Percentiles rank a stretch among this genome's conserved stretches.
Conservation (phyloP, 768 basidiomycete species). For the Psilocybe cyanescens region DNA sequence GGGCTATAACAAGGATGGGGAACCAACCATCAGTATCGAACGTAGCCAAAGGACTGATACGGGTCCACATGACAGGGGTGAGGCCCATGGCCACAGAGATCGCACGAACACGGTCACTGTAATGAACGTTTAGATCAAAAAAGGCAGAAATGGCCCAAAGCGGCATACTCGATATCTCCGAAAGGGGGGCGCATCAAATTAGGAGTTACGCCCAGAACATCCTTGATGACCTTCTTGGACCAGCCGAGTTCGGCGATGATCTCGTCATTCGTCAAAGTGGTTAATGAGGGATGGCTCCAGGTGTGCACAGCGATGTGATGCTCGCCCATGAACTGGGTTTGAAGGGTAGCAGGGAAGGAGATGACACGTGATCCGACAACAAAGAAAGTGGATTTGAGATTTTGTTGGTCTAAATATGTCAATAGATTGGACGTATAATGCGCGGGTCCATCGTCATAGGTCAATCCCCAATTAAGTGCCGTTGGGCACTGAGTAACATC, state of each 20-base stretch:
- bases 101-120: constrained; percentile 83
- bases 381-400: constrained; percentile 86
- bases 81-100: constrained; percentile 84
- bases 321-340: constrained; percentile 73
- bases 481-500: constrained; percentile 81
- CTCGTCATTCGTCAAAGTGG: constrained; percentile 75
- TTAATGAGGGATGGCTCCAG: constrained; percentile 76
- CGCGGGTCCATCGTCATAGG: constrained; percentile 82
- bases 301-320: constrained; percentile 79
- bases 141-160: neutral
- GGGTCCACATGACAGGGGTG: constrained; percentile 85
- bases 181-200: constrained; percentile 83
- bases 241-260: constrained; percentile 90
- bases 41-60: constrained; percentile 57
- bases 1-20: constrained; percentile 12
- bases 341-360: constrained; percentile 69
- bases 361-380: constrained; percentile 82
- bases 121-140: constrained; percentile 8
- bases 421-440: constrained; percentile 78
- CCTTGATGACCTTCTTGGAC: constrained; percentile 84
- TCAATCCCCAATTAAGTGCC: constrained; percentile 57
- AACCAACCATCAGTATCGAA: constrained; percentile 71
- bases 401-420: constrained; percentile 61
- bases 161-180: constrained; percentile 73
- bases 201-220: constrained; percentile 78